phyloP scores from a whole-genome alignment of 2,329 filamentous ascomycete genomes.

The Trichoderma citrinoviride region DNA sequence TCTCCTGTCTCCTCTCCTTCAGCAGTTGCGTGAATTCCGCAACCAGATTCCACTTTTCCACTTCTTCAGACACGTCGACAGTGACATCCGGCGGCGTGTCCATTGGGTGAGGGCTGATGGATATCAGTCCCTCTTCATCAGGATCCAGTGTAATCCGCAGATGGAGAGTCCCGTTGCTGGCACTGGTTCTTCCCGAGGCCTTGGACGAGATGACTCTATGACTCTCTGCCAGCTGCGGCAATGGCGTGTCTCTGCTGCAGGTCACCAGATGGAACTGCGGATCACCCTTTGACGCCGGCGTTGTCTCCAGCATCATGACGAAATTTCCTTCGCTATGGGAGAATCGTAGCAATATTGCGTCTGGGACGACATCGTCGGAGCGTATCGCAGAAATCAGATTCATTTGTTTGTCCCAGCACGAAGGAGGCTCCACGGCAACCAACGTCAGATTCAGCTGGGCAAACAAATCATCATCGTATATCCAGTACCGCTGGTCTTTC shows the following conservation, averaged over 20 bases:
- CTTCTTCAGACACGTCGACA: neutral
- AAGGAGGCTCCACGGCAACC: neutral
- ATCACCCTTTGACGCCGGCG: neutral
- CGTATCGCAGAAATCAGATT: neutral
- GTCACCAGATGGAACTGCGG: neutral
- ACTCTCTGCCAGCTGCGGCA: neutral
- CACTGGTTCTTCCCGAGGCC: neutral
- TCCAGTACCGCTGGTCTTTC: neutral
- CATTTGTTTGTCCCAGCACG: slow-evolving; percentile 12
- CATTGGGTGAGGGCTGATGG: neutral
- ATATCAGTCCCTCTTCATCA: neutral
- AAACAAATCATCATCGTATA: slow-evolving; percentile 12
- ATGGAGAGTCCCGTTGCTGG: slow-evolving; percentile 14
- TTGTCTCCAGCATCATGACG: slow-evolving; percentile 4
- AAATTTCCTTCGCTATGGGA: slow-evolving; percentile 7
- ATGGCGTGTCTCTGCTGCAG: slow-evolving; percentile 1
- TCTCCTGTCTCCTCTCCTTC: neutral
- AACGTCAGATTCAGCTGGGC: neutral
- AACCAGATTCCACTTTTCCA: neutral
- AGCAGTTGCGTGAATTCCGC: neutral
- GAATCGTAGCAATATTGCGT: neutral
- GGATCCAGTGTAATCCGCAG: neutral
- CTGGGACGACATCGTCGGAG: rapidly evolving
- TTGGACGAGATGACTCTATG: neutral
- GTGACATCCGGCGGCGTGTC: neutral